Evolutionary conservation across 192 early-diverging fungal species (phyloP), one percentile per base, ranked within the genome.

Genomic region (Coemansia reversa): DNA sequence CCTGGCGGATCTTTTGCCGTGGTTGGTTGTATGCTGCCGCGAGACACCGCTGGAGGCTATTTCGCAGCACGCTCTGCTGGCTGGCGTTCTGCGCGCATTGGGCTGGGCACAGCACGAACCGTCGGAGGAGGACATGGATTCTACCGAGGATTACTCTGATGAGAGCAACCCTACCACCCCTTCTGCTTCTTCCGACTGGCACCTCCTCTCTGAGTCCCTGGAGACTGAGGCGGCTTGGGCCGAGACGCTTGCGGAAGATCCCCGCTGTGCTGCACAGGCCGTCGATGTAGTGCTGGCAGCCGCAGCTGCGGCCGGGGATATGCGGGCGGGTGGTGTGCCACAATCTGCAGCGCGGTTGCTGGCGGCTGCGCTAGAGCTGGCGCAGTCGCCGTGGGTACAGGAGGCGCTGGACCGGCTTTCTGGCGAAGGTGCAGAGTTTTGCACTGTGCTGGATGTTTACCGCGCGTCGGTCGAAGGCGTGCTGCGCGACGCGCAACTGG

Each of bases 251-350:
- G 59, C 48, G 1, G 27, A 33, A 2, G 61, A 73, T 35, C 25
- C 19, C 6, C 18, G 56, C 11, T 63, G 60, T 27, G 65, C 66
- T 33, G 72, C 61, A 42, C 70, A 72, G 61, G 63, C 66, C 5
- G 48, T 73, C n/a, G 76, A 79, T 47, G 67, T 79, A 6, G 70
- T 79, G 29, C 73, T 79, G 35, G 63, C 67, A 20, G 53, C 60
- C 16, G 76, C 76, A 3, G 58, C 64, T 3, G 67, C 67, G 12
- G 63, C 69, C 0, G 76, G 76, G 24, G 48, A 47, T 14, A 28
- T 79, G 60, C 66, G 76, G 9, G 55, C 22, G 14, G 22, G 20
- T 3, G 70, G 70, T 7, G 32, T 45, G 7, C 19, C 67, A 8
- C 70, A 65, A 16, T 57, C 69, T 6, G 70, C 69, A 0, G 52